A percentile compares a stretch with the other conserved stretches of the same genome.
Conservation (phyloP, 208 protist species). For the Wallacemonas rigidus region DNA sequence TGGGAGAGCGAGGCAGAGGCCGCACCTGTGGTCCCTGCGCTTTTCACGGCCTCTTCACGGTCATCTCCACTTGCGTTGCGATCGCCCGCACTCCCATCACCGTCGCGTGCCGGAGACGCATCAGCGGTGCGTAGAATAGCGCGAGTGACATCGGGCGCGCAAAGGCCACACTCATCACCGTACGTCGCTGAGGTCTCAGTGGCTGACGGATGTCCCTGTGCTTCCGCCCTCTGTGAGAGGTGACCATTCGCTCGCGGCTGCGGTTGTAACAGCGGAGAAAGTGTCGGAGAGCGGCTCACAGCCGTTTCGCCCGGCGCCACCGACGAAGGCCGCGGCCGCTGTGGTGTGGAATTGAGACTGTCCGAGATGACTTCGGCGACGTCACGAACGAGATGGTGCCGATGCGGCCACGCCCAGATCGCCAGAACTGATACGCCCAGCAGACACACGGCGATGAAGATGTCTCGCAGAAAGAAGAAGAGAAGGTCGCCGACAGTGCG, state of each 20-base stretch:
- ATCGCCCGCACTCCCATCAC: slow-evolving; percentile 1
- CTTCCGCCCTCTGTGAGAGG: neutral
- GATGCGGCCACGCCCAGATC: slow-evolving; percentile 50
- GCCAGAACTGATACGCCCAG: slow-evolving; percentile 26
- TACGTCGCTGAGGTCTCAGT: neutral
- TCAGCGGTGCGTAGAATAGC: neutral
- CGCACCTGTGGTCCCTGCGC: no score
- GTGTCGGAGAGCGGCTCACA: neutral
- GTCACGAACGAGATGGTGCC: slow-evolving; percentile 26
- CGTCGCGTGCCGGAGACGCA: neutral
- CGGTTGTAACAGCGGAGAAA: no score
- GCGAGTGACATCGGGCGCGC: neutral
- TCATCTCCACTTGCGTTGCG: no score
- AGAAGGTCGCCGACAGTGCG: slow-evolving; percentile 69
- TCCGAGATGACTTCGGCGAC: slow-evolving; percentile 39
- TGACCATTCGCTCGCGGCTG: no score
- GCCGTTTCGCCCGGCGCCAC: slow-evolving; percentile 1
- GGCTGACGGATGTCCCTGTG: neutral
- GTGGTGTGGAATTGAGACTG: slow-evolving; percentile 29
- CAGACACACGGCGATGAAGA: slow-evolving; percentile 43
- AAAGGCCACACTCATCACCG: neutral
- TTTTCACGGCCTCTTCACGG: neutral
- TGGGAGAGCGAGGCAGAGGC: neutral
- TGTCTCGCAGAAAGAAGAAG: slow-evolving; percentile 51
- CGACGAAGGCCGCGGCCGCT: slow-evolving; percentile 5